A percentile compares a stretch with the other conserved stretches of the same genome.
These are phyloP conservation scores for Dothistroma septosporum DNA, from an alignment of 2,329 filamentous ascomycete species.

Conservation along the genomic window DNA sequence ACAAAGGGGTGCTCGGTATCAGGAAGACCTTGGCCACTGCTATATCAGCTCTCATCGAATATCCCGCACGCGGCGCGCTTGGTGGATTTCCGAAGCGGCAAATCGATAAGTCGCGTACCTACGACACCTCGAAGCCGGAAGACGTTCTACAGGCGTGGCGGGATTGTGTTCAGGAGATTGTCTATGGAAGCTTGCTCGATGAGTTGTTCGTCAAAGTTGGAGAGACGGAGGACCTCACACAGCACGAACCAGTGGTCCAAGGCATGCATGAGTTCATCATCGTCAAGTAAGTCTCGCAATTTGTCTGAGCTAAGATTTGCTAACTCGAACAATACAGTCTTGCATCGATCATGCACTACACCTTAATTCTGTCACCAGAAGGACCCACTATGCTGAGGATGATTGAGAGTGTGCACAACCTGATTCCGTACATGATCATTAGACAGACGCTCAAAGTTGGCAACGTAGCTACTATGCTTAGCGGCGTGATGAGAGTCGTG, in stretches of 20 bases:
- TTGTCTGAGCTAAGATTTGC: neutral
- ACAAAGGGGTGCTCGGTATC: conserved; percentile 70
- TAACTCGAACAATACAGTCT: conserved; percentile 47
- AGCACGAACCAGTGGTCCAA: conserved; percentile 58
- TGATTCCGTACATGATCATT: conserved; percentile 68
- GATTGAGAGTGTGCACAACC: conserved; percentile 63
- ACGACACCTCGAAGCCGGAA: conserved; percentile 56
- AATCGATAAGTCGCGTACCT: conserved; percentile 38
- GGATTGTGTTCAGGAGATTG: conserved; percentile 60
- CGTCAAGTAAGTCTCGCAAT: conserved; percentile 55
- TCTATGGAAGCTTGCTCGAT: conserved; percentile 66
- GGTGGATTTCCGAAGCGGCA: conserved; percentile 53
- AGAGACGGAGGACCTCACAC: conserved; percentile 59
- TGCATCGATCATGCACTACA: conserved; percentile 69
- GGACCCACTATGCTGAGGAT: conserved; percentile 70
- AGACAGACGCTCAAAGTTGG: conserved; percentile 70
- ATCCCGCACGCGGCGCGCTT: conserved; percentile 61
- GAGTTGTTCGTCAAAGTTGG: conserved; percentile 59
- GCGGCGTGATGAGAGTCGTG: conserved; percentile 65
- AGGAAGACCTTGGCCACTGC: conserved; percentile 72
- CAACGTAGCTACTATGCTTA: conserved; percentile 79
- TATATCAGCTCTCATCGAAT: conserved; percentile 65
- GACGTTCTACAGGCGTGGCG: conserved; percentile 64
- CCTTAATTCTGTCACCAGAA: conserved; percentile 68
- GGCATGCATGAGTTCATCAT: conserved; percentile 65